phyloP scores from a whole-genome alignment of 169 alveolate genomes.

The Plasmodium vivax region DNA sequence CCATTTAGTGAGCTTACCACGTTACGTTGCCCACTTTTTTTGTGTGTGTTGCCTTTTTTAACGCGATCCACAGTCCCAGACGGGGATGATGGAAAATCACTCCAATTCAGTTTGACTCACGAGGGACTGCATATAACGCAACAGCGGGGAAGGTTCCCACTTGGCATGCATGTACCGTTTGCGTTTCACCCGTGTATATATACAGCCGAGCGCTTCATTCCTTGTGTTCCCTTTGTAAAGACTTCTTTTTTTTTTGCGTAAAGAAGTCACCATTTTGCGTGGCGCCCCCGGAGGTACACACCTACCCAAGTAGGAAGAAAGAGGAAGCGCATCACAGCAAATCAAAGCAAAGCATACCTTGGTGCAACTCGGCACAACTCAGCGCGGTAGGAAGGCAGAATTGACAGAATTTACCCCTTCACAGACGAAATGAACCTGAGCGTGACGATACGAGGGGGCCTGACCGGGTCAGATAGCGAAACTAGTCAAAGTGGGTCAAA shows the following conservation, averaged over 20 bases:
- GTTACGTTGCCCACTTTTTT: not conserved
- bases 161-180: not conserved
- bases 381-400: not conserved
- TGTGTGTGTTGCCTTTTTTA: not conserved
- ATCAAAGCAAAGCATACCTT: not conserved
- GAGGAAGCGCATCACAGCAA: not conserved
- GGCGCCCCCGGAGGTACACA: not conserved
- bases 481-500: not conserved
- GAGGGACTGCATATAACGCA: not conserved
- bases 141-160: not conserved
- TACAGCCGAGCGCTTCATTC: not conserved
- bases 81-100: not conserved
- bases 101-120: not conserved
- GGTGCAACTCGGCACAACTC: too few relatives aligned
- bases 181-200: not conserved
- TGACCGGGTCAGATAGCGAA: constrained; percentile 22
- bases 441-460: constrained; percentile 23
- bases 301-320: not conserved
- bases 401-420: not conserved
- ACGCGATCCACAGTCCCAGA: not conserved
- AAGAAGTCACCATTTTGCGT: not conserved
- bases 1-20: not conserved
- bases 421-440: constrained; percentile 31
- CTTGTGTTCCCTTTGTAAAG: not conserved
- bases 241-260: not conserved